Conservation (phyloP, 305 asterid genomes). For the Fraxinus baroniana region DNA sequence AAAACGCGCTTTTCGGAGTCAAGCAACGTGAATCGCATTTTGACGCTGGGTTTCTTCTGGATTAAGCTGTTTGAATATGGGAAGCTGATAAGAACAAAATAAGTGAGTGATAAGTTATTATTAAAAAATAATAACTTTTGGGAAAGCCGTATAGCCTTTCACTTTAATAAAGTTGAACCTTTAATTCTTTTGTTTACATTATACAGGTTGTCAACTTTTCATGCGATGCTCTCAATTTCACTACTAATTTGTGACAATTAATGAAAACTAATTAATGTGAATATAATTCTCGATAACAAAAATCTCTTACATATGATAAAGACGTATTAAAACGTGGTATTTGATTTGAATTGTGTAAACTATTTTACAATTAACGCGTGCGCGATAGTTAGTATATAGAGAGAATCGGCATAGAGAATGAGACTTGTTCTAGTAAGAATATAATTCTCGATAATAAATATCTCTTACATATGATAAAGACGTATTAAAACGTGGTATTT, state of each 20-base stretch:
- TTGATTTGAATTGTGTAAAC: too few species aligned
- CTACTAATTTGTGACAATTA: neutral
- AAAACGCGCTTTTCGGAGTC: neutral
- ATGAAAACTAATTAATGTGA: neutral
- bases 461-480: neutral
- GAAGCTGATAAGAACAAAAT: neutral
- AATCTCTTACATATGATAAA: neutral
- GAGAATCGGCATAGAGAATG: neutral
- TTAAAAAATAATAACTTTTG: neutral
- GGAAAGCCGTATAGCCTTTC: neutral
- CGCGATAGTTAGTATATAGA: neutral
- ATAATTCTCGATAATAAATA: neutral
- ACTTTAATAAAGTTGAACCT: neutral
- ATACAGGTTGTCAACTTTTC: neutral
- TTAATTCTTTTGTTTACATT: neutral
- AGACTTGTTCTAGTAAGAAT: neutral
- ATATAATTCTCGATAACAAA: neutral
- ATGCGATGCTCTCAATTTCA: neutral
- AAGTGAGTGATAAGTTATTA: neutral
- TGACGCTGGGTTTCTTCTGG: neutral
- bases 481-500: too few species aligned
- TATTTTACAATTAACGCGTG: too few species aligned
- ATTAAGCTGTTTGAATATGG: neutral
- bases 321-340: too few species aligned
- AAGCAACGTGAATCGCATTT: neutral